These are phyloP conservation scores for Paecilomyces variotii DNA, from an alignment of 2,329 filamentous ascomycete species.

Conservation along the genomic window DNA sequence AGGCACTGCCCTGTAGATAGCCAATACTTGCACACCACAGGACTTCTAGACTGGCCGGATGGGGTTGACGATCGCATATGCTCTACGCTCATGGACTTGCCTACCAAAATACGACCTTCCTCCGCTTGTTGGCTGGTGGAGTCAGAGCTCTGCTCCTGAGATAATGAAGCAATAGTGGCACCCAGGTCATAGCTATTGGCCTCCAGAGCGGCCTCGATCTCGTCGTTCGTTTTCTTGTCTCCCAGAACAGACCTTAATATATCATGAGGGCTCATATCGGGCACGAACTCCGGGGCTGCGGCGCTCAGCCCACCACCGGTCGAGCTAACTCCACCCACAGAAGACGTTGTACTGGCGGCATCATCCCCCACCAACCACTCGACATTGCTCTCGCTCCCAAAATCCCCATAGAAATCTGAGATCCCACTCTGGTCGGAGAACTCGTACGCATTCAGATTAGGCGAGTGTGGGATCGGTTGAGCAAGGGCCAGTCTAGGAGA, in stretches of 20 bases:
- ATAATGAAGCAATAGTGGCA: conserved; percentile 80
- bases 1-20: conserved; percentile 92
- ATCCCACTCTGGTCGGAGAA: conserved; percentile 78
- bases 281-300: conserved; percentile 72
- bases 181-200: conserved; percentile 88
- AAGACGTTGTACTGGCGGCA: conserved; percentile 70
- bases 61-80: conserved; percentile 68
- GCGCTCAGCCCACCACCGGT: conserved; percentile 56
- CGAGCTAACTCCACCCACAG: conserved; percentile 66
- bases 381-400: conserved; percentile 78
- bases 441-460: conserved; percentile 88
- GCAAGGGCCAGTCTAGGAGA: conserved; percentile 86
- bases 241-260: conserved; percentile 93
- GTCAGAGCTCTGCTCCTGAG: conserved; percentile 59
- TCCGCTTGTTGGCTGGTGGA: conserved; percentile 45
- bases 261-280: conserved; percentile 95
- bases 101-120: conserved; percentile 63
- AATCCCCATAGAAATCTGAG: conserved; percentile 81
- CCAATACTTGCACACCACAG: conserved; percentile 95
- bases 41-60: conserved; percentile 66
- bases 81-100: conserved; percentile 77
- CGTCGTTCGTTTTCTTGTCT: conserved; percentile 81
- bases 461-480: conserved; percentile 90
- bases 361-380: conserved; percentile 94
- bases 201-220: conserved; percentile 86